phyloP scores from a whole-genome alignment of 202 grass and related monocot species.

The Setaria viridis region DNA sequence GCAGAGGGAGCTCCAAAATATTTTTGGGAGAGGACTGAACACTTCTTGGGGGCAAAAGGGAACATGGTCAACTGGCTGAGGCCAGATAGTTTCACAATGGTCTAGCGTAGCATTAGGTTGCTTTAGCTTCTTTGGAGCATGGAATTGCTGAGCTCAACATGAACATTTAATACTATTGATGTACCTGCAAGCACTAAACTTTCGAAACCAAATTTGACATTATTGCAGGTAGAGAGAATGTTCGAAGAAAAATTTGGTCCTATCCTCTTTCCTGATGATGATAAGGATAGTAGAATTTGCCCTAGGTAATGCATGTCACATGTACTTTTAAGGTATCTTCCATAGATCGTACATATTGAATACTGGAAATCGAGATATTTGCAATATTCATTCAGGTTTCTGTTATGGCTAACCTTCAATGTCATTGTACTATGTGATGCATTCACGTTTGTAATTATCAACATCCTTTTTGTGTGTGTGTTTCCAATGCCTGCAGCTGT shows the following conservation, averaged over 20 bases:
- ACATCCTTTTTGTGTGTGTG: background rate
- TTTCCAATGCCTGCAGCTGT: constrained; percentile 73
- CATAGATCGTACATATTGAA: constrained; percentile 12
- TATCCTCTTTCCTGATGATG: constrained; percentile 76
- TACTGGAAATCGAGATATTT: constrained; percentile 17
- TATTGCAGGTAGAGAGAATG: constrained; percentile 88
- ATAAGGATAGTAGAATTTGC: constrained; percentile 66
- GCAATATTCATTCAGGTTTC: too few relatives aligned
- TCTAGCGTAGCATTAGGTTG: too few relatives aligned
- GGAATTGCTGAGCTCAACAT: constrained; percentile 8
- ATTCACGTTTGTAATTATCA: constrained; percentile 28
- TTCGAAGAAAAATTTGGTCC: constrained; percentile 84
- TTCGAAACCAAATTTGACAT: constrained; percentile 32
- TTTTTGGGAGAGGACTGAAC: background rate
- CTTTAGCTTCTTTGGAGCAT: too few relatives aligned
- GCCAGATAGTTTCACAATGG: too few relatives aligned
- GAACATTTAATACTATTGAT: constrained; percentile 14
- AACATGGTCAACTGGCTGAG: too few relatives aligned
- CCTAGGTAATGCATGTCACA: constrained; percentile 70
- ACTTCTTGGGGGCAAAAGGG: too few relatives aligned
- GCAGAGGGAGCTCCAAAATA: background rate
- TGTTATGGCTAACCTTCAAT: too few relatives aligned
- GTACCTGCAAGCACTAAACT: constrained; percentile 1
- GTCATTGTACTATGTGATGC: background rate
- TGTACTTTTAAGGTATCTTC: constrained; percentile 26